Evolutionary conservation across 2,329 filamentous ascomycete species (phyloP), one percentile per base, ranked within the genome.

Genomic region (Trichoderma asperellum): DNA sequence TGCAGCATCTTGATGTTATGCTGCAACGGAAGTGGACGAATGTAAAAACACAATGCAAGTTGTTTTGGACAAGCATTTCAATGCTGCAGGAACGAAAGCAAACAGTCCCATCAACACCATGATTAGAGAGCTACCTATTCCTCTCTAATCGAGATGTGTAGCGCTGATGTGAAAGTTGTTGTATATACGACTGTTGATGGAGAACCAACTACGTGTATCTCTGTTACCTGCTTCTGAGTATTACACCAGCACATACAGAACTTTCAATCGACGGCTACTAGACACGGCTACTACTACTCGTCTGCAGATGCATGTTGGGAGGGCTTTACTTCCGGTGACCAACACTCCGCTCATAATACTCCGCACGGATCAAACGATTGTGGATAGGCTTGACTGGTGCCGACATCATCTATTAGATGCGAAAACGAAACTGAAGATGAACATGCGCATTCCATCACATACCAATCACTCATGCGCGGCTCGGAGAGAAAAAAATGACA

Each of bases 401-500:
- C 63, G 27, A 55, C 63, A 49, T 52, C 12, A 32, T 34, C 40
- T 24, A 24, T 58, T 40, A 66, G 40, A 47, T 10, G 10, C 53
- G 29, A 24, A 35, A 57, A 18, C 56, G 49, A 56, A 10, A 29
- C 18, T 43, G 16, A 43, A 18, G 5, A 43, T 29, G 55, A 32
- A 35, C 49, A 35, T 49, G 18, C 16, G 10, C 32, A 57, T 37
- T 58, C 8, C 63, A 52, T 66, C 63, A 52, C 55, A 37, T 40
- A 37, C 16, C 63, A 27, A 16, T 37, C 63, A 66, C 63, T 27
- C 63, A n/a, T n/a, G 32, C 32, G 37, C 27, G 32, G 27, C 24
- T 32, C 14, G 29, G 55, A 14, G 53, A 43, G 29, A 37, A 29
- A 43, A 37, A 47, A 24, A 58, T 49, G 63, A 66, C 63, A 59